phyloP scores from a whole-genome alignment of 2,329 filamentous ascomycete species.

The Colletotrichum orbiculare region DNA sequence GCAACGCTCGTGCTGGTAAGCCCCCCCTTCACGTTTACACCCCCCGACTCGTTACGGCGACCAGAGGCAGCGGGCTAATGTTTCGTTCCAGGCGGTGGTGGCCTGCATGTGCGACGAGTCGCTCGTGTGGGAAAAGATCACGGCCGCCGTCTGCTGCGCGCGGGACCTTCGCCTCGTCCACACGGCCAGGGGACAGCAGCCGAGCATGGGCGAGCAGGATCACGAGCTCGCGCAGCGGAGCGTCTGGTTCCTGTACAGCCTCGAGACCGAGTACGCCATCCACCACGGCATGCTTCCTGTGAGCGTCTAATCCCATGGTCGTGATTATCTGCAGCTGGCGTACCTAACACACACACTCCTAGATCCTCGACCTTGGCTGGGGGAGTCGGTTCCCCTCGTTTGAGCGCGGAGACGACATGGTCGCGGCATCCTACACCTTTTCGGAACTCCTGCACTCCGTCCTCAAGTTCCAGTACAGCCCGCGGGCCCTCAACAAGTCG shows the following conservation, averaged over 20 bases:
- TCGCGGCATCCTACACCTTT: slow-evolving; percentile 25
- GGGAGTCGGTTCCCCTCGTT: slow-evolving; percentile 15
- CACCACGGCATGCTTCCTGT: slow-evolving; percentile 31
- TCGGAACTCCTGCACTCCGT: slow-evolving; percentile 25
- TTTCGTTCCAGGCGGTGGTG: not conserved
- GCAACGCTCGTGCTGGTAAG: slow-evolving; percentile 9
- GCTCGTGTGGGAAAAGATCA: slow-evolving; percentile 23
- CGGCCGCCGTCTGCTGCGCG: slow-evolving; percentile 24
- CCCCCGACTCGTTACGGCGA: not conserved
- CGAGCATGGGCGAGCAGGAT: slow-evolving; percentile 17
- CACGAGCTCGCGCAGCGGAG: slow-evolving; percentile 20
- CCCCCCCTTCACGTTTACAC: not conserved
- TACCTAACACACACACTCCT: accelerated
- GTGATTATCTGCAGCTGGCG: no score
- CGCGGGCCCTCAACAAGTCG: slow-evolving; percentile 15
- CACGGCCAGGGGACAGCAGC: slow-evolving; percentile 15
- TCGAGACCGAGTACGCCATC: slow-evolving; percentile 25
- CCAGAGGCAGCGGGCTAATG: not conserved
- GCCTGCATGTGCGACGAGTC: slow-evolving; percentile 26
- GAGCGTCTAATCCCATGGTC: not conserved
- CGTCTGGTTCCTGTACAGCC: slow-evolving; percentile 31
- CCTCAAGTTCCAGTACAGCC: slow-evolving; percentile 29
- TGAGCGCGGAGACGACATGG: slow-evolving; percentile 26
- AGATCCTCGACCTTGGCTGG: slow-evolving; percentile 30
- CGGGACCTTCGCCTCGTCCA: slow-evolving; percentile 30